Conservation (phyloP, 2,329 filamentous ascomycete genomes). For the Cladobotryum mycophilum region DNA sequence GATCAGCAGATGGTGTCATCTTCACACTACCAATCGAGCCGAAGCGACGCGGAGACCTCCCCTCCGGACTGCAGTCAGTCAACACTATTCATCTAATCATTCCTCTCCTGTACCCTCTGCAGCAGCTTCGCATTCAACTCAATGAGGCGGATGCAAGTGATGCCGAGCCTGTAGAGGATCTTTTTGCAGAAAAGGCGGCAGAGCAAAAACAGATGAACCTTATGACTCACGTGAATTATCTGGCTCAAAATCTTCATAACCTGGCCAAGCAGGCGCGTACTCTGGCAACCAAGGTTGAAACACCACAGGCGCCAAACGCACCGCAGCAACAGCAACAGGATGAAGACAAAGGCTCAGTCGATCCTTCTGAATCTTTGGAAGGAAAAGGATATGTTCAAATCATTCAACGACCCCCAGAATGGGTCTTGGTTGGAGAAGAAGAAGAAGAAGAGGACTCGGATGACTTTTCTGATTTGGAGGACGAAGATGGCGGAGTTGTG, state of each 20-base stretch:
- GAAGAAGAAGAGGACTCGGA: conserved; percentile 43
- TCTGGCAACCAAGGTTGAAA: conserved; percentile 14
- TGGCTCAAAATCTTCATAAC: conserved; percentile 63
- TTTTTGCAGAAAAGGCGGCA: conserved; percentile 55
- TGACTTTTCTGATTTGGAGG: conserved; percentile 37
- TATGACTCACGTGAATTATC: conserved; percentile 68
- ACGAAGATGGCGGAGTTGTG: conserved; percentile 36
- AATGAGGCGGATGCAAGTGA: conserved; percentile 56
- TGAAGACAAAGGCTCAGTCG: conserved; percentile 9
- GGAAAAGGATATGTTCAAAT: conserved; percentile 61
- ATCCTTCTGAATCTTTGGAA: conserved; percentile 21
- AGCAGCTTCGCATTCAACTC: conserved; percentile 59
- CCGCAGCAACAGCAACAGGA: conserved; percentile 7
- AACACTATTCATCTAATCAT: conserved; percentile 63
- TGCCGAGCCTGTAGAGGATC: conserved; percentile 56
- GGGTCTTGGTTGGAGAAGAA: conserved; percentile 44
- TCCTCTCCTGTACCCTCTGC: conserved; percentile 64
- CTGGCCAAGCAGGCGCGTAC: conserved; percentile 51
- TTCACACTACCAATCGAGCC: conserved; percentile 68
- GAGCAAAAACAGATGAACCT: conserved; percentile 56
- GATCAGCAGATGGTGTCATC: conserved; percentile 61
- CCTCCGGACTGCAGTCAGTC: conserved; percentile 52
- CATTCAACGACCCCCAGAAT: conserved; percentile 73
- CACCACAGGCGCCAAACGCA: conserved; percentile 12
- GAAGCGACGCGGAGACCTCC: conserved; percentile 53